Evolutionary conservation across 805 yeast genomes (phyloP).

Genomic region (Saturnispora dispora): DNA sequence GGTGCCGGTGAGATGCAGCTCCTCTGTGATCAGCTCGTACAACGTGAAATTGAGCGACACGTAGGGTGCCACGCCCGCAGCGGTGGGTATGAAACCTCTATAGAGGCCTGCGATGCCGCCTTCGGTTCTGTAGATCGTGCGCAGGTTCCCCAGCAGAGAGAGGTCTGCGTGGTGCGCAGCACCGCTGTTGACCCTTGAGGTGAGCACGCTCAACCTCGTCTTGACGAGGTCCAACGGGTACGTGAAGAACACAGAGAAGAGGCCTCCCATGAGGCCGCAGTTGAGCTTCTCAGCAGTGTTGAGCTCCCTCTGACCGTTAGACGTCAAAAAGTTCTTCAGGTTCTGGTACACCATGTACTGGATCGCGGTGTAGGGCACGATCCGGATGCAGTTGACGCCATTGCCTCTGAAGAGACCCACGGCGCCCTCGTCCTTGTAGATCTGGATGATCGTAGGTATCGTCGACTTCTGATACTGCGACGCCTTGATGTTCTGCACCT

Average conservation of each 20-base stretch:
- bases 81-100: slow-evolving; percentile 84
- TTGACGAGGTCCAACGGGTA: slow-evolving; percentile 89
- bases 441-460: slow-evolving; percentile 60
- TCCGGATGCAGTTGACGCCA: slow-evolving; percentile 79
- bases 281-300: slow-evolving; percentile 51
- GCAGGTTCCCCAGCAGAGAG: neutral
- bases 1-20: neutral
- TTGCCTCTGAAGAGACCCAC: slow-evolving; percentile 86
- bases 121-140: slow-evolving; percentile 49
- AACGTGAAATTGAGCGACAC: slow-evolving; percentile 88
- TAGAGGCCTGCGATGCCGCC: slow-evolving; percentile 77
- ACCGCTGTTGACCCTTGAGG: slow-evolving; percentile 40
- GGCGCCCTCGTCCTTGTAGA: slow-evolving; percentile 89
- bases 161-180: neutral
- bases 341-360: slow-evolving; percentile 81
- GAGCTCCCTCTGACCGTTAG: slow-evolving; percentile 28
- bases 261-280: slow-evolving; percentile 79
- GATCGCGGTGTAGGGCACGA: slow-evolving; percentile 90
- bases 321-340: slow-evolving; percentile 35
- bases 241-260: slow-evolving; percentile 68
- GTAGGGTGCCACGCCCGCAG: slow-evolving; percentile 91
- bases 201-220: slow-evolving; percentile 82
- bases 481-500: slow-evolving; percentile 45
- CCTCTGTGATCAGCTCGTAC: slow-evolving; percentile 71
- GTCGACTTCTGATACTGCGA: slow-evolving; percentile 50